Base-by-base conservation (phyloP, 371 early-diverging fungal species). In the Mortierella sp. region DNA sequence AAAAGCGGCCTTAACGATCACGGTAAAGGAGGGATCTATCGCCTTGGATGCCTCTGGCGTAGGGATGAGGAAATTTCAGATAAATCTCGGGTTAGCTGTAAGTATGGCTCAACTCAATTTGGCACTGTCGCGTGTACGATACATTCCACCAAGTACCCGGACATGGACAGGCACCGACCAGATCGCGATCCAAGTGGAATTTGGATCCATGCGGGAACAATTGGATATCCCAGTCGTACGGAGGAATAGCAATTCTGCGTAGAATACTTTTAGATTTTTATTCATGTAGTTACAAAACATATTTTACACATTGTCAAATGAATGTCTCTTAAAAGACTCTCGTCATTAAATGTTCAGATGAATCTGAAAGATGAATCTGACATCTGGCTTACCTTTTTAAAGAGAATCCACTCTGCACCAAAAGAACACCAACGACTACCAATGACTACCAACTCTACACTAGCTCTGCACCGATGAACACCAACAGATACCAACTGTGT, bases 31-130 rank as follows among this genome's bases (percentile, higher is more conserved):
- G 6, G 80, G 80, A 15, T 63, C 57, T 2, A 47, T 79, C n/a
- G 56, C 65, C 12, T 47, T 74, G 66, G 57, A 64, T 17, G 29
- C 56, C 8, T 54, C 67, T 3, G 61, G 32, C 2, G 68, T 70
- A 3, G 74, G 80, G 13, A 34, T 68, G 15, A 51, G 64, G 28
- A 69, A 51, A 53, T 43, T 79, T 22, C 66, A 79, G 15, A 66
- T 73, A 63, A 69, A 79, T 59, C 55, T 79, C 28, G 80, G 80
- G 4, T 66, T 67, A 13, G 32, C 23, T 13, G 74, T 73, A 13
- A 70, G 62, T 22, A 70, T 79, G 74, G 80, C 80, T 0, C 67
- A 70, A 15, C 35, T 79, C 42, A 79, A 79, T 42, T 42, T 57
- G 47, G 74, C 70, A 0, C 40, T 79, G 19, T 79, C 80, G 0